A percentile compares a stretch with the other conserved stretches of the same genome.
phyloP scores from a whole-genome alignment of 768 basidiomycete genomes.

The Crucibulum laeve region DNA sequence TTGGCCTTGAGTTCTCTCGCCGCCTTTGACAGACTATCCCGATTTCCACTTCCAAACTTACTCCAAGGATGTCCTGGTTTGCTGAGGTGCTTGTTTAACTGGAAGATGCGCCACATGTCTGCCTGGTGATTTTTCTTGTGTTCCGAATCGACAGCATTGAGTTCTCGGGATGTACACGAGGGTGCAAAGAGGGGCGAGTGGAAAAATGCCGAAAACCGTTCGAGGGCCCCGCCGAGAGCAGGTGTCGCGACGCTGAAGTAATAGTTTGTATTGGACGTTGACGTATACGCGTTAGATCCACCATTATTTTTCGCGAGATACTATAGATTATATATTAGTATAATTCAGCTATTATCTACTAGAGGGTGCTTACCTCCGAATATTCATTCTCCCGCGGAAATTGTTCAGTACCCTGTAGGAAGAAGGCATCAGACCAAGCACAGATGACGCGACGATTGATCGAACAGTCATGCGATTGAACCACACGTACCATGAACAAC shows the following conservation, averaged over 20 bases:
- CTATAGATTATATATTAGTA: conserved; percentile 25
- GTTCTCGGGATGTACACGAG: conserved; percentile 82
- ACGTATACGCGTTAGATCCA: conserved; percentile 87
- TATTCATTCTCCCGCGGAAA: conserved; percentile 96
- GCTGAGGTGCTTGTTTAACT: conserved; percentile 85
- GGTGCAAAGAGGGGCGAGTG: conserved; percentile 87
- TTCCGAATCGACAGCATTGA: conserved; percentile 96
- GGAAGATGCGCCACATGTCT: conserved; percentile 93
- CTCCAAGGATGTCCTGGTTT: conserved; percentile 78
- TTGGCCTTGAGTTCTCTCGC: conserved; percentile 53
- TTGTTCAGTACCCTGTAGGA: conserved; percentile 65
- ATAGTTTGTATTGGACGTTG: conserved; percentile 89
- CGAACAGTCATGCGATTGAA: conserved; percentile 3
- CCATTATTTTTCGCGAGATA: conserved; percentile 82
- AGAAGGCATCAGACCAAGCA: neutral
- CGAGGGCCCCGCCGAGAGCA: conserved; percentile 64
- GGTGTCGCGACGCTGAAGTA: conserved; percentile 68
- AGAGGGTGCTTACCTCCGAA: conserved; percentile 52
- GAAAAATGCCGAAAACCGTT: conserved; percentile 85
- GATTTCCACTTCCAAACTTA: conserved; percentile 90
- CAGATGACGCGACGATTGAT: neutral
- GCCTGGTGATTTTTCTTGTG: conserved; percentile 93
- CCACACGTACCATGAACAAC: conserved; percentile 78
- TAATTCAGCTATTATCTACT: conserved; percentile 4
- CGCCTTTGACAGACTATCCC: conserved; percentile 62